A percentile compares a stretch with the other conserved stretches of the same genome.
Conservation (phyloP, 2,329 filamentous ascomycete genomes). For the Colletotrichum musicola region DNA sequence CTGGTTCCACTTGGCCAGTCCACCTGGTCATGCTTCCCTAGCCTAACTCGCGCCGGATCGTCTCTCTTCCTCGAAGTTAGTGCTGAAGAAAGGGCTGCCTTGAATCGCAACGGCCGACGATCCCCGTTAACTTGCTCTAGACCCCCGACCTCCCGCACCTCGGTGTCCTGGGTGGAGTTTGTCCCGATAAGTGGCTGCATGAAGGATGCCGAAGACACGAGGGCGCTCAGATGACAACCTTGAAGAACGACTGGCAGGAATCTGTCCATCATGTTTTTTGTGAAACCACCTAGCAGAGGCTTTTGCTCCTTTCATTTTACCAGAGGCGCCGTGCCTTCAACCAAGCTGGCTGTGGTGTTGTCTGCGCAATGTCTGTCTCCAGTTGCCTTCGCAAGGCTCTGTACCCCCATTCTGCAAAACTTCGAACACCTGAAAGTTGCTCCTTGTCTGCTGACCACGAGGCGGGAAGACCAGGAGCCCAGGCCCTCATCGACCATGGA, state of each 20-base stretch:
- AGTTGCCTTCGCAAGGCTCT: background rate
- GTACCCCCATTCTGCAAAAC: constrained; percentile 12
- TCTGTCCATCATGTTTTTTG: constrained; percentile 24
- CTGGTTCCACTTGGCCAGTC: constrained; percentile 18
- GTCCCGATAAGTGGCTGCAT: constrained; percentile 13
- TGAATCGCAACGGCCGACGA: constrained; percentile 37
- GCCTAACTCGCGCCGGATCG: constrained; percentile 17
- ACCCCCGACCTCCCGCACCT: background rate
- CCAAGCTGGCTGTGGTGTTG: background rate
- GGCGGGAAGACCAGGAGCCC: constrained; percentile 26
- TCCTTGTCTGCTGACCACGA: constrained; percentile 19
- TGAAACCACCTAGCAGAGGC: constrained; percentile 29
- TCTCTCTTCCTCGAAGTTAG: constrained; percentile 31
- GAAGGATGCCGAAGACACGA: constrained; percentile 16
- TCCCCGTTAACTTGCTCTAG: constrained; percentile 22
- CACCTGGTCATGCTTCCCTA: constrained; percentile 27
- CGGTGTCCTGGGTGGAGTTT: constrained; percentile 4
- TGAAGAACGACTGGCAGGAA: constrained; percentile 11
- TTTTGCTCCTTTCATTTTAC: constrained; percentile 24
- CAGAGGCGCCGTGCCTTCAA: background rate
- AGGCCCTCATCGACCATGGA: constrained; percentile 25
- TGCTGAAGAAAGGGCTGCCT: constrained; percentile 10
- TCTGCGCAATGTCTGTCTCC: constrained; percentile 11
- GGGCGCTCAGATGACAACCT: constrained; percentile 30
- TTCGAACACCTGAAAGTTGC: background rate